Percentiles rank a stretch among this genome's conserved stretches.
These are phyloP conservation scores for Aquilaria malaccensis DNA, from an alignment of 345 rosid genomes.

Conservation along the genomic window DNA sequence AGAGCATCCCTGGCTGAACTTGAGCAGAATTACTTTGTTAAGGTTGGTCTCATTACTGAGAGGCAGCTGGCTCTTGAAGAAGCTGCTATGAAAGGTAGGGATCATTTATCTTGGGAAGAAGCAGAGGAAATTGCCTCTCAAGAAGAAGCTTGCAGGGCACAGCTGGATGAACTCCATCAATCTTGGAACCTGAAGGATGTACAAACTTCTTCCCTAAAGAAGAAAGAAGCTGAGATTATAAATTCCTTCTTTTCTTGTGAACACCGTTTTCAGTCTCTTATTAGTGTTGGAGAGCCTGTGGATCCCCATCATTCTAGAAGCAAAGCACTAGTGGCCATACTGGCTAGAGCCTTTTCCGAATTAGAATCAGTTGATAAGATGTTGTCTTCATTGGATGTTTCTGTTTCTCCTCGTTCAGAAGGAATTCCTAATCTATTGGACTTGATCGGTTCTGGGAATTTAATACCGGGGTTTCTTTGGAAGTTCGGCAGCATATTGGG, in stretches of 20 bases:
- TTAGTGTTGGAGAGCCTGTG: conserved; percentile 37
- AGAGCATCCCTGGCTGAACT: conserved; percentile 67
- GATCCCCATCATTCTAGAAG: conserved; percentile 46
- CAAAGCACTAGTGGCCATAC: conserved; percentile 42
- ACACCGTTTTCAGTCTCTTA: conserved; percentile 50
- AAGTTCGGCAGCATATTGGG: conserved; percentile 46
- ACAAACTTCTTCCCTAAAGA: conserved; percentile 46
- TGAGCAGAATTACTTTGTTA: conserved; percentile 70
- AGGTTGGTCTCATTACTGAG: conserved; percentile 83
- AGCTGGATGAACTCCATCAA: conserved; percentile 76
- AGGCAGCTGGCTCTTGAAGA: conserved; percentile 77
- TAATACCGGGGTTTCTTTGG: conserved; percentile 60
- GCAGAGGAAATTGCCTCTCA: conserved; percentile 95
- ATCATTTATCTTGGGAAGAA: conserved; percentile 95
- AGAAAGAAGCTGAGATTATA: conserved; percentile 59
- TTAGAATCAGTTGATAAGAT: conserved; percentile 53
- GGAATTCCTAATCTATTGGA: conserved; percentile 39
- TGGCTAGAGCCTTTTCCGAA: conserved; percentile 62
- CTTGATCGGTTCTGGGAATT: conserved; percentile 45
- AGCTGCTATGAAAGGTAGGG: conserved; percentile 78
- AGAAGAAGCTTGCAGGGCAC: conserved; percentile 90
- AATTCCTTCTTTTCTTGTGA: conserved; percentile 49
- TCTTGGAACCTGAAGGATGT: conserved; percentile 78
- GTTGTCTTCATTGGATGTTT: conserved; percentile 35
- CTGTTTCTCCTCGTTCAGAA: conserved; percentile 31